phyloP scores from a whole-genome alignment of 2,329 filamentous ascomycete genomes.

The Ambrosiella beaveri region DNA sequence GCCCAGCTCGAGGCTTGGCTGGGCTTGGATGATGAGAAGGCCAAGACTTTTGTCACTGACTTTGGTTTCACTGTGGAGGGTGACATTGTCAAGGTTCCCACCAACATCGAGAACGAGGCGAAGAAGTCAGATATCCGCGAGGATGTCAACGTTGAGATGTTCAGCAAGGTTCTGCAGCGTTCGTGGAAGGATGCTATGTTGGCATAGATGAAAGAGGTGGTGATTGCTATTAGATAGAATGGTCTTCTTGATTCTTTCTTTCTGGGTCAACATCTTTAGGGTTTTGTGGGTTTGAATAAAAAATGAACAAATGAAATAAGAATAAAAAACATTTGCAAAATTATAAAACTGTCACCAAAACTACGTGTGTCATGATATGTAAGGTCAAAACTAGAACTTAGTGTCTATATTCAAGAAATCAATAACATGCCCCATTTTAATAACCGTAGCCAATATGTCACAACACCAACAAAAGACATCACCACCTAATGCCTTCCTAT shows the following conservation, averaged over 20 bases:
- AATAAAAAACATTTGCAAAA: conserved; percentile 8
- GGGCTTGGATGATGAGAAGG: conserved; percentile 48
- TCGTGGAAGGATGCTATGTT: conserved; percentile 54
- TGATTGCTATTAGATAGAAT: not conserved
- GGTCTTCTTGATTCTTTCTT: conserved; percentile 9
- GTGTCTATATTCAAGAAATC: not conserved
- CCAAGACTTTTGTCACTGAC: conserved; percentile 64
- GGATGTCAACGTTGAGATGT: conserved; percentile 83
- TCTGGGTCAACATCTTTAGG: conserved; percentile 3
- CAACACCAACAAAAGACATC: not conserved
- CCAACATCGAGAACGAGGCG: conserved; percentile 95
- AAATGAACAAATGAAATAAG: conserved; percentile 11
- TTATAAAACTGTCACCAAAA: not conserved
- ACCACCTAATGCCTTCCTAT: conserved; percentile 15
- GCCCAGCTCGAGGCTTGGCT: conserved; percentile 58
- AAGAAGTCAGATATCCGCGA: conserved; percentile 90
- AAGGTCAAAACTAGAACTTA: not conserved
- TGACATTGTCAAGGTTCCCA: conserved; percentile 55
- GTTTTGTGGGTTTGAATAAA: conserved; percentile 1
- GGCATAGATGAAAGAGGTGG: conserved; percentile 2
- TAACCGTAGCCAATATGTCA: not conserved
- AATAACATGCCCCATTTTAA: not conserved
- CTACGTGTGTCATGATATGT: too few species aligned
- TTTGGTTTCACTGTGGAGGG: conserved; percentile 70
- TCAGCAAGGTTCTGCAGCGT: conserved; percentile 60